These are phyloP conservation scores for Aspergillus brasiliensis DNA, from an alignment of 2,329 filamentous ascomycete species.

Conservation along the genomic window DNA sequence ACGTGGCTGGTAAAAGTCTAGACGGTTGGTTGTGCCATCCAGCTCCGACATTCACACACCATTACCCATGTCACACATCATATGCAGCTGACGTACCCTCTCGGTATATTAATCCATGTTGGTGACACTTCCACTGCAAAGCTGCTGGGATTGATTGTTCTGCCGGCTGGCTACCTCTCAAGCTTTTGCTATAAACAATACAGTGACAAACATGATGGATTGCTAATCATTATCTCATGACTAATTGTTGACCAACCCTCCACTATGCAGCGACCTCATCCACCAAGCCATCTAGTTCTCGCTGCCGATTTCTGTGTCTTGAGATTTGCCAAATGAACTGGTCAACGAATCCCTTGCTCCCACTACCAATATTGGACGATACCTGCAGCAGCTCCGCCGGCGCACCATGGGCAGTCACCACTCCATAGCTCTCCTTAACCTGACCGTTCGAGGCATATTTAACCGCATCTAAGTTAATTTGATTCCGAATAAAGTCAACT, in stretches of 20 bases:
- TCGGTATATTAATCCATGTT: background rate
- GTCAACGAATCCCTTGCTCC: conserved; percentile 67
- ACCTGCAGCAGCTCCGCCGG: conserved; percentile 27
- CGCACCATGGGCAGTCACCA: conserved; percentile 34
- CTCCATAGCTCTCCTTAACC: conserved; percentile 36
- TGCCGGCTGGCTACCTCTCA: too few species aligned
- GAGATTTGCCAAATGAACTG: conserved; percentile 70
- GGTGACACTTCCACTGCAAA: too few species aligned
- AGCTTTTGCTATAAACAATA: background rate
- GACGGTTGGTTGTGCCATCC: background rate
- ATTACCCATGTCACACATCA: conserved; percentile 4
- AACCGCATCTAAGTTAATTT: conserved; percentile 32
- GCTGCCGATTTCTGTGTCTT: conserved; percentile 71
- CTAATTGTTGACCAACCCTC: background rate
- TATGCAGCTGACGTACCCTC: conserved; percentile 3
- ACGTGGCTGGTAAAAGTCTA: background rate
- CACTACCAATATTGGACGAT: conserved; percentile 63
- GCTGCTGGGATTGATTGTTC: too few species aligned
- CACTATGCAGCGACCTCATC: conserved; percentile 64
- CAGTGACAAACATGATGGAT: background rate
- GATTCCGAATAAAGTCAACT: conserved; percentile 33
- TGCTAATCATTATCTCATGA: conserved; percentile 3
- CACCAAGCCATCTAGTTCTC: conserved; percentile 73
- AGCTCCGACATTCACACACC: background rate
- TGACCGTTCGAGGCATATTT: conserved; percentile 24